A percentile compares a stretch with the other conserved stretches of the same genome.
Evolutionary conservation across 768 basidiomycete species (phyloP).

Genomic region (Termitomyces heimii): DNA sequence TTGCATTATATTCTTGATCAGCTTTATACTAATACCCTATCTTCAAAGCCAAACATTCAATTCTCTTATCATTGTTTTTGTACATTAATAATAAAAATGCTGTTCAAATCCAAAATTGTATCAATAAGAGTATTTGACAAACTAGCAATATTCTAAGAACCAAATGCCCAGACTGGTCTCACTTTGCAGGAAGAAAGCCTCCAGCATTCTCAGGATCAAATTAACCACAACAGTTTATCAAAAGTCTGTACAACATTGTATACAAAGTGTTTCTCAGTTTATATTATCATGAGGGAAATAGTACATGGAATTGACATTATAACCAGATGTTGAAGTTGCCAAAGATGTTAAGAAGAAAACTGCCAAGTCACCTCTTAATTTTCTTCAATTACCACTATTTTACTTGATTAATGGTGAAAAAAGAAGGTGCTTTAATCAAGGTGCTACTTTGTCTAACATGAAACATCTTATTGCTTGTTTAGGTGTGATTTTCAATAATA

Average conservation of each 20-base stretch:
- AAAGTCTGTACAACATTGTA: not conserved
- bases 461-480: not conserved
- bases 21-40: not conserved
- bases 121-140: not conserved
- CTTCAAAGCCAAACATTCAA: not conserved
- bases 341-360: too few species aligned
- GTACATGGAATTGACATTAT: not conserved
- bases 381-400: not conserved
- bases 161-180: not conserved
- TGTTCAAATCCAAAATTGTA: not conserved
- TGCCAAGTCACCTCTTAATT: not conserved
- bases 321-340: not conserved
- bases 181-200: not conserved
- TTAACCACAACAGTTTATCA: not conserved
- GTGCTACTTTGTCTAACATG: not conserved
- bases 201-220: not conserved
- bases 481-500: not conserved
- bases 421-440: not conserved
- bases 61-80: not conserved
- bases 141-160: not conserved
- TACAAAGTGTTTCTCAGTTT: not conserved
- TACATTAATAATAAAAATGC: not conserved
- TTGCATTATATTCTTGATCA: not conserved
- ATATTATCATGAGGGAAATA: not conserved
- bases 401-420: not conserved